Conservation (phyloP, 768 basidiomycete genomes). For the Pleurotus cornucopiae region DNA sequence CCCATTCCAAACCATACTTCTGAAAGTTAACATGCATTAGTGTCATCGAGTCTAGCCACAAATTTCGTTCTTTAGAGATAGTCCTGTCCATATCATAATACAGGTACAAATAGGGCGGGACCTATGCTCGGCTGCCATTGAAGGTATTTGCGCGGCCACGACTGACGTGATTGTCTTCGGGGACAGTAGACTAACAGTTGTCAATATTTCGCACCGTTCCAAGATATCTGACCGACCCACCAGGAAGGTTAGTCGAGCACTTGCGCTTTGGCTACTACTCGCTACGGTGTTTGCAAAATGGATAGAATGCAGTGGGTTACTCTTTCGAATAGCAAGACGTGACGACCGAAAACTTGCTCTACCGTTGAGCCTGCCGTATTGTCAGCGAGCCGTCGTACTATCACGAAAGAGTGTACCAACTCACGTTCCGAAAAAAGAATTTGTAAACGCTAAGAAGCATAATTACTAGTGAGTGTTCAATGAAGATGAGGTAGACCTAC, state of each 20-base stretch:
- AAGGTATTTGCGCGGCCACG: background rate
- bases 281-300: background rate
- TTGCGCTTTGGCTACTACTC: background rate
- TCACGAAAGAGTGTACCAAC: background rate
- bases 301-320: background rate
- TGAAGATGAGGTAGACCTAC: background rate
- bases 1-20: background rate
- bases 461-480: background rate
- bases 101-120: background rate
- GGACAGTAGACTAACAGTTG: too few relatives aligned
- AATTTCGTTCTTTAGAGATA: background rate
- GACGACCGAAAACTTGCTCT: background rate
- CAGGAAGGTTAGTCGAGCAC: background rate
- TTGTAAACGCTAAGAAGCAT: background rate
- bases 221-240: background rate
- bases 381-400: background rate
- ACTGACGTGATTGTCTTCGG: background rate
- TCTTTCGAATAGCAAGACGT: background rate
- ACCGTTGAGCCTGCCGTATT: background rate
- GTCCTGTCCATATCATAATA: background rate
- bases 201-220: too few relatives aligned
- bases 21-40: background rate
- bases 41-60: background rate
- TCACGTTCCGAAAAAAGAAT: conserved; percentile 5
- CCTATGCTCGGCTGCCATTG: background rate